Evolutionary conservation across 805 yeast species (phyloP).

Genomic region (Scheffersomyces lignosus): DNA sequence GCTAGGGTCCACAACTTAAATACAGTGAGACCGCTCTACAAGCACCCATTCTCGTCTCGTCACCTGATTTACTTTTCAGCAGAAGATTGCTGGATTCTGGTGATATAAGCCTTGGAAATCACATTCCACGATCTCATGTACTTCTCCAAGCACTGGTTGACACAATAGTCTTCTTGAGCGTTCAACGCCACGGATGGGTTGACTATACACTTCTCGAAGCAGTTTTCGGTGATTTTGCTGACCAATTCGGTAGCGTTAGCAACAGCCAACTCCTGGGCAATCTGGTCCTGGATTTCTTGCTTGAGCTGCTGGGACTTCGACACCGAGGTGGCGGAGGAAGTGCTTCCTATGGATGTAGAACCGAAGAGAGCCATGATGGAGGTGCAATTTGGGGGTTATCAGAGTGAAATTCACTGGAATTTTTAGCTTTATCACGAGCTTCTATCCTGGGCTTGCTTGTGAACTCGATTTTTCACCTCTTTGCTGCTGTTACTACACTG

Average conservation of each 20-base stretch:
- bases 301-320: constrained; percentile 47
- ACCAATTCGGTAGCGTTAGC: constrained; percentile 89
- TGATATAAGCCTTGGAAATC: constrained; percentile 72
- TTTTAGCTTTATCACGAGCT: too few species aligned
- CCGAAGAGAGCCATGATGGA: constrained; percentile 17
- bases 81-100: constrained; percentile 65
- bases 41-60: too few species aligned
- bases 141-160: constrained; percentile 77
- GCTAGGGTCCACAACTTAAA: too few species aligned
- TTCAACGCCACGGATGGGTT: constrained; percentile 56
- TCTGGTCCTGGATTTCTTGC: constrained; percentile 64
- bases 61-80: neutral
- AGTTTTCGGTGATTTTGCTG: constrained; percentile 79
- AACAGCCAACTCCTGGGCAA: constrained; percentile 82
- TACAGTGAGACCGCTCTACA: too few species aligned
- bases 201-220: constrained; percentile 75
- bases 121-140: constrained; percentile 92
- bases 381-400: neutral
- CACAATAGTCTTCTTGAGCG: constrained; percentile 61
- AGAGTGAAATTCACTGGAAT: neutral
- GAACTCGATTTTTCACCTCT: too few species aligned
- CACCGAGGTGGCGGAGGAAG: constrained; percentile 1
- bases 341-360: constrained; percentile 8
- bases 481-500: too few species aligned
- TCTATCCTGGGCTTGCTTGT: too few species aligned